Evolutionary conservation across 352 stramenopile genomes (phyloP).

Genomic region (Pilasporangium apinafurcum): DNA sequence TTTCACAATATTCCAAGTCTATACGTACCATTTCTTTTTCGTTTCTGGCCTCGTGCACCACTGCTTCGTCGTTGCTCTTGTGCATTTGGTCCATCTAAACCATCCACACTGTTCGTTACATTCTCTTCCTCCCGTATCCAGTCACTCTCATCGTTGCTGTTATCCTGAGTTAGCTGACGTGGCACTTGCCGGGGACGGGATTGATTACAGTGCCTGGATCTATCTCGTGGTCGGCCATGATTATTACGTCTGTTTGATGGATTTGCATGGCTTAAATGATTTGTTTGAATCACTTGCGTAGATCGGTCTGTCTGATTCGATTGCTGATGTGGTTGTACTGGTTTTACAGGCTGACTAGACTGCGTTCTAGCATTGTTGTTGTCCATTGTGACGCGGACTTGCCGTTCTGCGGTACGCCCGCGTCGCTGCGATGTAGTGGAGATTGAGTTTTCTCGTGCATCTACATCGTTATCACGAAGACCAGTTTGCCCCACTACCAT

Average conservation of each 20-base stretch:
- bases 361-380: too few species aligned
- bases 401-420: conserved; percentile 2
- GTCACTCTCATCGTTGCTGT: background rate
- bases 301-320: too few species aligned
- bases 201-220: conserved; percentile 2
- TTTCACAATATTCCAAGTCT: too few species aligned
- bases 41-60: background rate
- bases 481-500: too few species aligned
- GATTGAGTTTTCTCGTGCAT: conserved; percentile 3
- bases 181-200: conserved; percentile 2
- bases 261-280: too few species aligned
- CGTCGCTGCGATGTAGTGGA: background rate
- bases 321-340: too few species aligned
- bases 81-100: too few species aligned
- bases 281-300: too few species aligned
- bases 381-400: conserved; percentile 8
- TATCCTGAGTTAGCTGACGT: background rate
- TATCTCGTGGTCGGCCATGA: background rate
- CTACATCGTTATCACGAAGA: background rate
- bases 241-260: too few species aligned
- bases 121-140: too few species aligned
- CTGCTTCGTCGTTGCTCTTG: background rate
- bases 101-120: too few species aligned
- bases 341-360: too few species aligned
- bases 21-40: conserved; percentile 4